Conservation (phyloP, 2,329 filamentous ascomycete species). For the Pseudogymnoascus sp. region DNA sequence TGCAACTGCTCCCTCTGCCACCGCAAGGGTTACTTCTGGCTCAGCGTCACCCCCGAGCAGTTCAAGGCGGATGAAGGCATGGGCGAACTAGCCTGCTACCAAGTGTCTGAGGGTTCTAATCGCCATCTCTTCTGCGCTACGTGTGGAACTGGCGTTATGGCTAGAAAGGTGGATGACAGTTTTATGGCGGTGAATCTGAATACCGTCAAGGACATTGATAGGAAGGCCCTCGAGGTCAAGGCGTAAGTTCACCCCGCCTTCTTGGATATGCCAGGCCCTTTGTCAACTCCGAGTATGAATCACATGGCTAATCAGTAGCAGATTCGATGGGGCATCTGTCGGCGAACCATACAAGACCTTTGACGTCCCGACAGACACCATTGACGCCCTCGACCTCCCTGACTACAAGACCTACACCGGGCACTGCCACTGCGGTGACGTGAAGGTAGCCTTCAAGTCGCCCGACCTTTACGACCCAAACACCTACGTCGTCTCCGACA, state of each 20-base stretch:
- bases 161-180: not conserved
- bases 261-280: not conserved
- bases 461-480: not conserved
- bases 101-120: not conserved
- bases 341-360: not conserved
- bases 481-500: not conserved
- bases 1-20: slow-evolving; percentile 4
- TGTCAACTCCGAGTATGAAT: not conserved
- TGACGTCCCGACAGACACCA: not conserved
- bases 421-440: slow-evolving; percentile 3
- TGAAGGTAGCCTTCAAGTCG: not conserved
- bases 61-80: not conserved
- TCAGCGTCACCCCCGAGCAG: not conserved
- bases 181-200: not conserved
- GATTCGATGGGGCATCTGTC: not conserved
- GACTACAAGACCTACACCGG: slow-evolving; percentile 1
- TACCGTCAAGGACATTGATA: not conserved
- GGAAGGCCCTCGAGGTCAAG: not conserved
- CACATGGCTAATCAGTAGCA: not conserved
- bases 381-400: slow-evolving; percentile 4
- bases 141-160: not conserved
- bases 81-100: not conserved
- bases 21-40: slow-evolving; percentile 1
- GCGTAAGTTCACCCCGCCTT: not conserved
- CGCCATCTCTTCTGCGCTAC: not conserved